Percentiles rank a stretch among this genome's conserved stretches.
phyloP scores from a whole-genome alignment of 768 basidiomycete species.

The Cantharellus anzutake region DNA sequence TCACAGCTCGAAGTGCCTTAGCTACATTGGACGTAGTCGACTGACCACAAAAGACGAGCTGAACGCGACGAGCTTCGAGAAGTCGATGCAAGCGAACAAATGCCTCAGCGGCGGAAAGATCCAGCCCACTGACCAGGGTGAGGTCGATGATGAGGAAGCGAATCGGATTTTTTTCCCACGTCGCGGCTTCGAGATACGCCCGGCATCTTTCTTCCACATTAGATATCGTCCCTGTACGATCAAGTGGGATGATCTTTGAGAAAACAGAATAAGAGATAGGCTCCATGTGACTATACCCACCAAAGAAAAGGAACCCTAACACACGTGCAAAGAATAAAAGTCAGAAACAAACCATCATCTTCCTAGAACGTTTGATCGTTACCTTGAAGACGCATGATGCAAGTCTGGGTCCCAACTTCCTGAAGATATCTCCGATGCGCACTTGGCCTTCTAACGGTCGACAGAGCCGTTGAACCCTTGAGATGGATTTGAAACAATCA shows the following conservation, averaged over 20 bases:
- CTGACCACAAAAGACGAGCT: conserved; percentile 79
- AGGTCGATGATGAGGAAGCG: conserved; percentile 85
- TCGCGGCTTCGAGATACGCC: conserved; percentile 44
- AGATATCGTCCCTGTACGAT: conserved; percentile 52
- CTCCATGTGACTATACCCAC: not conserved
- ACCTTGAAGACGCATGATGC: conserved; percentile 76
- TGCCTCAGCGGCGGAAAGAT: conserved; percentile 89
- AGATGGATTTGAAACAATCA: not conserved
- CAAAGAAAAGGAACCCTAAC: conserved; percentile 66
- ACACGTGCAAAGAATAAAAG: not conserved
- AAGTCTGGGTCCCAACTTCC: conserved; percentile 84
- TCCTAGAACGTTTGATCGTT: not conserved
- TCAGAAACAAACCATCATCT: not conserved
- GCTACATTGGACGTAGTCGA: conserved; percentile 42
- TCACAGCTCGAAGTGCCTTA: conserved; percentile 57
- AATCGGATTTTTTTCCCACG: conserved; percentile 58
- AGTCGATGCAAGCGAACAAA: conserved; percentile 81
- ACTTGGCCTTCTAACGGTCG: conserved; percentile 78
- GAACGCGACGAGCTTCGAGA: conserved; percentile 52
- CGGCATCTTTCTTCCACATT: conserved; percentile 78
- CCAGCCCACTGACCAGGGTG: conserved; percentile 69
- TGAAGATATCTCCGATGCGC: conserved; percentile 77
- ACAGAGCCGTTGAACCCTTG: conserved; percentile 58
- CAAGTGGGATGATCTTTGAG: not conserved
- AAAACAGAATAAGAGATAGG: not conserved